A percentile compares a stretch with the other conserved stretches of the same genome.
These are phyloP conservation scores for Phytophthora brassicae DNA, from an alignment of 352 stramenopile species.

Conservation along the genomic window DNA sequence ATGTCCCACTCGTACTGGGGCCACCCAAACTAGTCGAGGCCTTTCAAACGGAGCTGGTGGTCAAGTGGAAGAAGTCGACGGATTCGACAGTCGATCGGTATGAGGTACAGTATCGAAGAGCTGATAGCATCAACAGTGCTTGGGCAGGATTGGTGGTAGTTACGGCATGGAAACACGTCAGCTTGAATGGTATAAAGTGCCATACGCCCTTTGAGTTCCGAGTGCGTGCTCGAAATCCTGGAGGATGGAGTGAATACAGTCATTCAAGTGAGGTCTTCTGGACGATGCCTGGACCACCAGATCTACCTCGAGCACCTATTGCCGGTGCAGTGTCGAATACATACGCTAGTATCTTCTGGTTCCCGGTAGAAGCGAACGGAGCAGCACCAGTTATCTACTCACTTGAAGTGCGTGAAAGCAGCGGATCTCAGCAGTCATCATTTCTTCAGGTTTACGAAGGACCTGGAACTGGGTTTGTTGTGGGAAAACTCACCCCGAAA, in stretches of 20 bases:
- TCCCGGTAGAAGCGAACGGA: constrained; percentile 54
- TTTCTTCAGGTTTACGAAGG: constrained; percentile 66
- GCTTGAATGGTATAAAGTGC: constrained; percentile 46
- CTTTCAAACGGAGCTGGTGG: constrained; percentile 47
- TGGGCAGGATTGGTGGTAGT: constrained; percentile 51
- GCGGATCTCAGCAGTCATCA: constrained; percentile 21
- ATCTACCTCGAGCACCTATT: constrained; percentile 47
- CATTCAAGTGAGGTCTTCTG: constrained; percentile 48
- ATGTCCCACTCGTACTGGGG: constrained; percentile 33
- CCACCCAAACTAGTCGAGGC: constrained; percentile 51
- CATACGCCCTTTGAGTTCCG: constrained; percentile 63
- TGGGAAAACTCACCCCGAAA: constrained; percentile 42
- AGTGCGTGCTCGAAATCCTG: constrained; percentile 62
- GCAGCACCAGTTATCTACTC: constrained; percentile 62
- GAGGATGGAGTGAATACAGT: constrained; percentile 73
- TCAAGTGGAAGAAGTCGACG: constrained; percentile 60
- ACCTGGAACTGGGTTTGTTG: constrained; percentile 63
- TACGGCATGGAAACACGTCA: constrained; percentile 40
- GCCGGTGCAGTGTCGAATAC: constrained; percentile 59
- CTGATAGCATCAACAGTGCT: constrained; percentile 45
- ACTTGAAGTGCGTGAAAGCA: constrained; percentile 54
- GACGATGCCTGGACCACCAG: constrained; percentile 56
- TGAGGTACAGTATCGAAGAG: constrained; percentile 65
- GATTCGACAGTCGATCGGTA: constrained; percentile 76
- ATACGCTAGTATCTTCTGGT: constrained; percentile 79